A percentile compares a stretch with the other conserved stretches of the same genome.
Evolutionary conservation across 768 basidiomycete genomes (phyloP).

Genomic region (Symmetrospora coprosmae): DNA sequence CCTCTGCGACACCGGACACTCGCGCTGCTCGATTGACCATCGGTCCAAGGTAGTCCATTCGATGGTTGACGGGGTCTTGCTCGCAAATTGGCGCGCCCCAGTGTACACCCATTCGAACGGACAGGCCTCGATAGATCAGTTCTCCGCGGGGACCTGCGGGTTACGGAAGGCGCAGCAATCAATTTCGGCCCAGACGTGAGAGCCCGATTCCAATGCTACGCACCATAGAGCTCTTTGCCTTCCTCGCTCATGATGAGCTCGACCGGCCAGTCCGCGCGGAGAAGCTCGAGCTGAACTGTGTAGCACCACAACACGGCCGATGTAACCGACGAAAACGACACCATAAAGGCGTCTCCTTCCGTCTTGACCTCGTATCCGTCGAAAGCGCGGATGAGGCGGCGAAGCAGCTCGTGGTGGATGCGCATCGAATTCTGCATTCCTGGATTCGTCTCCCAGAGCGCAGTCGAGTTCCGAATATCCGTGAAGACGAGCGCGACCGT

Average conservation of each 20-base stretch:
- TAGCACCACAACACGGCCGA: slow-evolving; percentile 82
- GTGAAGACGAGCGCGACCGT: slow-evolving; percentile 90
- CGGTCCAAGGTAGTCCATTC: slow-evolving; percentile 97
- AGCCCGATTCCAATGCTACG: neutral
- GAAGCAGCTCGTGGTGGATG: slow-evolving; percentile 70
- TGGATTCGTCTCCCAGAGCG: slow-evolving; percentile 85
- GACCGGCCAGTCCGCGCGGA: slow-evolving; percentile 74
- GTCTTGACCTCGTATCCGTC: slow-evolving; percentile 99
- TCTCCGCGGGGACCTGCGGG: slow-evolving; percentile 41
- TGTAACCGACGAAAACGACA: slow-evolving; percentile 78
- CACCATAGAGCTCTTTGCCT: slow-evolving; percentile 53
- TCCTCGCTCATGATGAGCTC: slow-evolving; percentile 88
- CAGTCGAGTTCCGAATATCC: slow-evolving; percentile 92
- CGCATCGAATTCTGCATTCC: slow-evolving; percentile 91
- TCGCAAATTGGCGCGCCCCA: slow-evolving; percentile 81
- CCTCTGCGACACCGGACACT: slow-evolving; percentile 64
- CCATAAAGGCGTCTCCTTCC: slow-evolving; percentile 98
- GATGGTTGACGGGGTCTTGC: slow-evolving; percentile 70
- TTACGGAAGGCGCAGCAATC: neutral
- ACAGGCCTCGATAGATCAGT: slow-evolving; percentile 69
- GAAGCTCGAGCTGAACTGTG: slow-evolving; percentile 65
- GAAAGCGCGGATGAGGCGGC: slow-evolving; percentile 70
- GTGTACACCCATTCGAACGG: slow-evolving; percentile 95
- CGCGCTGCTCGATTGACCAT: slow-evolving; percentile 89
- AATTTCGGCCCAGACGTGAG: neutral